Evolutionary conservation across 257 asterid species (phyloP).

Genomic region (Cordia subcordata): DNA sequence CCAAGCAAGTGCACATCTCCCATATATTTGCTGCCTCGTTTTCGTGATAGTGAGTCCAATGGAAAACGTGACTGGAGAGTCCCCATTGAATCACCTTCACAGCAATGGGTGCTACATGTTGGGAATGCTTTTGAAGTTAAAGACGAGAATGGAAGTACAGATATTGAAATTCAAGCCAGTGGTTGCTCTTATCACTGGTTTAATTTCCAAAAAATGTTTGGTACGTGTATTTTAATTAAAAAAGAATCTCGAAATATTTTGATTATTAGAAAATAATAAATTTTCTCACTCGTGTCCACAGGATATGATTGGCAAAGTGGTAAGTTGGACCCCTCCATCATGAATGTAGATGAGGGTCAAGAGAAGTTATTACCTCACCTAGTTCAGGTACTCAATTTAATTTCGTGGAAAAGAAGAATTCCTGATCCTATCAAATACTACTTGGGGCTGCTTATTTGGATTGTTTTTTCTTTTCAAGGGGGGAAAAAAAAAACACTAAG

Average conservation of each 20-base stretch:
- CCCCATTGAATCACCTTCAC: conserved; percentile 91
- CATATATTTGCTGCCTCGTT: conserved; percentile 77
- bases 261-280: not conserved
- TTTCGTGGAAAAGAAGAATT: not conserved
- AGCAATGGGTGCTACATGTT: conserved; percentile 88
- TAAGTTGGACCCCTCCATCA: conserved; percentile 79
- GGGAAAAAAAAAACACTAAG: too few species aligned
- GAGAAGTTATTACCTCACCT: conserved; percentile 75
- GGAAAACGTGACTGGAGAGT: conserved; percentile 64
- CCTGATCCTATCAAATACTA: too few species aligned
- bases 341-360: conserved; percentile 62
- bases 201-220: conserved; percentile 97
- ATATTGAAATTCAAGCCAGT: conserved; percentile 76
- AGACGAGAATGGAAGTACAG: conserved; percentile 35
- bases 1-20: conserved; percentile 91
- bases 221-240: conserved; percentile 25
- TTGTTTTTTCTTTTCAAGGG: too few species aligned
- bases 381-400: conserved; percentile 71
- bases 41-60: conserved; percentile 16
- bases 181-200: conserved; percentile 91
- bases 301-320: conserved; percentile 98
- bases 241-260: too few species aligned
- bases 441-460: too few species aligned
- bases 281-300: conserved; percentile 10
- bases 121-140: conserved; percentile 76